Base-by-base conservation (phyloP, 768 basidiomycete species). In the Boletellus ananas region DNA sequence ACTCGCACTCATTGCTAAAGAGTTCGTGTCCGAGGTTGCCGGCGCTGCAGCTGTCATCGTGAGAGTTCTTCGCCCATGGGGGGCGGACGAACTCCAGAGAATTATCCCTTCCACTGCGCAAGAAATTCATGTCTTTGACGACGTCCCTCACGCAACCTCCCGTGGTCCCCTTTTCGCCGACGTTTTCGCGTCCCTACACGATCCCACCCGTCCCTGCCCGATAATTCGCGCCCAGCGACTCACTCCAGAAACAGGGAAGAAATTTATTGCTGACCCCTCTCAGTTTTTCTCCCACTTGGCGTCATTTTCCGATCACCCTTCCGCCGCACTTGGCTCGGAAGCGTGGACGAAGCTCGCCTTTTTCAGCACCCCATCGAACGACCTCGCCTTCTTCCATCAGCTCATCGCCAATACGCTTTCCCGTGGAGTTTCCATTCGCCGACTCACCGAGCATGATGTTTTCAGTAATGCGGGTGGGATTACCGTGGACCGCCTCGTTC, bases 61-160 rank as follows among this genome's bases (percentile, higher is more conserved):
- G 45, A 85, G 87, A 54, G 83, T 90, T n/a, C 74, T 91, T 45
- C 81, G 88, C 41, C 89, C 93, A 20, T 94, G 93, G 93, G 74
- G 80, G 59, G 81, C 84, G 51, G 71, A 74, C 17, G 77, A 79
- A n/a, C 74, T 95, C 52, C 76, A 74, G 54, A 65, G 62, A 13
- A 67, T 77, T 21, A 61, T 94, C 31, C 92, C 92, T 6, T 45
- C 73, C 6, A 78, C 78, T 14, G 84, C 74, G 18, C 75, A 71
- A 59, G 70, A 68, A 21, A 71, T 94, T 7, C 77, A 90, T 58
- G 85, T 94, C 50, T 69, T 92, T 23, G 89, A 91, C 54, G 91
- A 94, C 55, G 86, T 89, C 11, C 79, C 84, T 3, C 76, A 78
- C 41, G 67, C 78, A 34, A 72, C 76, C 21, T 74, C 80, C 1